These are phyloP conservation scores for Flaveria brownii DNA, from an alignment of 129 eudicot species.

Conservation along the genomic window DNA sequence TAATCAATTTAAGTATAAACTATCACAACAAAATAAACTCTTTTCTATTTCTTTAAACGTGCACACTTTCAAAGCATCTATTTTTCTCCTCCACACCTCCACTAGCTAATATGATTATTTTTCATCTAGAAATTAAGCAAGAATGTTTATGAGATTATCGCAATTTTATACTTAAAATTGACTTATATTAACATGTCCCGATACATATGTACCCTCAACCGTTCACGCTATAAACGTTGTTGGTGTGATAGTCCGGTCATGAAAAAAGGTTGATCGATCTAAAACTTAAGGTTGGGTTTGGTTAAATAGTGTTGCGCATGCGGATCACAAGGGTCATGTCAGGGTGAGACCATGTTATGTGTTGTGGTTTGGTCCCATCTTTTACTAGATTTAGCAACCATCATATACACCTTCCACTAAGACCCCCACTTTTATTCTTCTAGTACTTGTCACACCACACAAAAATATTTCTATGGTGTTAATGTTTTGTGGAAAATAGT, in stretches of 20 bases:
- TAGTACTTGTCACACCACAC: conserved; percentile 18
- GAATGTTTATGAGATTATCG: too few species aligned
- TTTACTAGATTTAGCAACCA: conserved; percentile 37
- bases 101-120: too few species aligned
- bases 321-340: conserved; percentile 35
- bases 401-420: conserved; percentile 30
- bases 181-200: too few species aligned
- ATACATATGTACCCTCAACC: neutral
- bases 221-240: neutral
- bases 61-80: too few species aligned
- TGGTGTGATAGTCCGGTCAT: neutral
- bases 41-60: too few species aligned
- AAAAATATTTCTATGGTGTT: neutral
- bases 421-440: conserved; percentile 21
- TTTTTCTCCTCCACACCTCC: too few species aligned
- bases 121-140: too few species aligned
- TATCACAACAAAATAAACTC: too few species aligned
- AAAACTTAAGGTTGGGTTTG: neutral
- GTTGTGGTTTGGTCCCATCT: conserved; percentile 29
- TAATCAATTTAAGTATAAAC: too few species aligned
- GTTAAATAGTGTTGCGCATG: conserved; percentile 31
- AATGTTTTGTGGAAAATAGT: neutral
- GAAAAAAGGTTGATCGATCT: conserved; percentile 3
- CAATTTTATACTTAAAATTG: too few species aligned
- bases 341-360: conserved; percentile 30